phyloP scores from a whole-genome alignment of 768 basidiomycete species.

The Postia placenta region DNA sequence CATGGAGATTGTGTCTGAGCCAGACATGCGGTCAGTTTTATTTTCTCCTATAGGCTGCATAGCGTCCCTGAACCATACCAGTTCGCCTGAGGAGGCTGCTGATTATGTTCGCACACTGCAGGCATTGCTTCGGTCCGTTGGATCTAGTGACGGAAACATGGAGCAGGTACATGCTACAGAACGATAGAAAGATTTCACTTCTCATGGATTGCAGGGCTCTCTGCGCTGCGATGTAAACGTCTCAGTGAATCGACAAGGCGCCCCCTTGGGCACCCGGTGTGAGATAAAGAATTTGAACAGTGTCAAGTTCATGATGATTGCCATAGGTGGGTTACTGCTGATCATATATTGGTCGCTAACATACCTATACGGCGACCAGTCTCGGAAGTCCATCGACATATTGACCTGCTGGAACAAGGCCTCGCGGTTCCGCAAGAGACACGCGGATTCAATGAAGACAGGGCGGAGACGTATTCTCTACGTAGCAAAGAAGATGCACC shows the following conservation, averaged over 20 bases:
- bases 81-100: constrained; percentile 84
- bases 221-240: constrained; percentile 94
- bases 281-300: constrained; percentile 98
- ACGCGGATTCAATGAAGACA: constrained; percentile 81
- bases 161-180: constrained; percentile 56
- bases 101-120: constrained; percentile 83
- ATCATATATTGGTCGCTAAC: no score
- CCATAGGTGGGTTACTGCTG: constrained; percentile 57
- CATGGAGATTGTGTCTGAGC: constrained; percentile 94
- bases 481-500: constrained; percentile 91
- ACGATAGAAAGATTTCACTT: constrained; percentile 4
- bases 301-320: constrained; percentile 74
- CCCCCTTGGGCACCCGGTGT: constrained; percentile 73
- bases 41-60: not conserved
- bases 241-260: constrained; percentile 68
- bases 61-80: constrained; percentile 13
- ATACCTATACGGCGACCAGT: constrained; percentile 39
- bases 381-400: constrained; percentile 79
- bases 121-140: constrained; percentile 71
- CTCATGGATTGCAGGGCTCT: constrained; percentile 78
- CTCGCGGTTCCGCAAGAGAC: constrained; percentile 72
- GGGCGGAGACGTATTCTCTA: constrained; percentile 73
- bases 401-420: constrained; percentile 41
- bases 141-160: constrained; percentile 95
- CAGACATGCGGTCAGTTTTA: constrained; percentile 63